phyloP scores from a whole-genome alignment of 2,329 filamentous ascomycete genomes.

The Helicocarpus griseus region DNA sequence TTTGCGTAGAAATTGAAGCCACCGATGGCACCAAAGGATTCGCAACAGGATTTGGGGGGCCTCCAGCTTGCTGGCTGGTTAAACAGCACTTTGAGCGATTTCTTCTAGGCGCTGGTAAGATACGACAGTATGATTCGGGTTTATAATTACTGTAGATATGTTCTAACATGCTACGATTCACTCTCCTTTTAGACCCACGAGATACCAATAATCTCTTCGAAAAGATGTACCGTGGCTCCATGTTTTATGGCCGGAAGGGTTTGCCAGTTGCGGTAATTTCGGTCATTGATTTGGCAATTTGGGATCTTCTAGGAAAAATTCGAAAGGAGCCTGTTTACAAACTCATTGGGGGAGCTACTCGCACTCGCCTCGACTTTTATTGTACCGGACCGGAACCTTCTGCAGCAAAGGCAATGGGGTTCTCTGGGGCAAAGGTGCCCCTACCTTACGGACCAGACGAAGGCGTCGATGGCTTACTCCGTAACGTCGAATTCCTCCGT shows the following conservation, averaged over 20 bases:
- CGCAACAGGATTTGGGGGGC: slow-evolving; percentile 87
- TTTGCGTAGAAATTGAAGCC: slow-evolving; percentile 81
- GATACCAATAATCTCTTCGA: slow-evolving; percentile 90
- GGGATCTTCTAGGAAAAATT: slow-evolving; percentile 87
- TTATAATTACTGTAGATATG: slow-evolving; percentile 9
- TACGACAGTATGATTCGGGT: not conserved
- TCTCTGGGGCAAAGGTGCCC: slow-evolving; percentile 83
- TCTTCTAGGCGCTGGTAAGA: slow-evolving; percentile 62
- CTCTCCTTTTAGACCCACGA: slow-evolving; percentile 55
- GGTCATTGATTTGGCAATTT: slow-evolving; percentile 84
- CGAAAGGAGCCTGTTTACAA: slow-evolving; percentile 90
- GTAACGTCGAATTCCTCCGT: slow-evolving; percentile 82
- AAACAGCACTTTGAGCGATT: slow-evolving; percentile 91
- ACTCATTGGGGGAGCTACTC: slow-evolving; percentile 82
- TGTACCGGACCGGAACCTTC: slow-evolving; percentile 82
- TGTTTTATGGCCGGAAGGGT: slow-evolving; percentile 95
- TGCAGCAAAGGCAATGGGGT: slow-evolving; percentile 75
- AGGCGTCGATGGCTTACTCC: slow-evolving; percentile 67
- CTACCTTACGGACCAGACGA: slow-evolving; percentile 85
- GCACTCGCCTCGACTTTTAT: slow-evolving; percentile 79
- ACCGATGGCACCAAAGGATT: slow-evolving; percentile 88
- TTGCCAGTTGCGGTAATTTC: slow-evolving; percentile 85
- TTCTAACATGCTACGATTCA: not conserved
- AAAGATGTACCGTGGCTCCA: slow-evolving; percentile 90
- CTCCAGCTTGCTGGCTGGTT: slow-evolving; percentile 87